Base-by-base conservation (phyloP, 192 early-diverging fungal species). In the Backusella psychrophila region DNA sequence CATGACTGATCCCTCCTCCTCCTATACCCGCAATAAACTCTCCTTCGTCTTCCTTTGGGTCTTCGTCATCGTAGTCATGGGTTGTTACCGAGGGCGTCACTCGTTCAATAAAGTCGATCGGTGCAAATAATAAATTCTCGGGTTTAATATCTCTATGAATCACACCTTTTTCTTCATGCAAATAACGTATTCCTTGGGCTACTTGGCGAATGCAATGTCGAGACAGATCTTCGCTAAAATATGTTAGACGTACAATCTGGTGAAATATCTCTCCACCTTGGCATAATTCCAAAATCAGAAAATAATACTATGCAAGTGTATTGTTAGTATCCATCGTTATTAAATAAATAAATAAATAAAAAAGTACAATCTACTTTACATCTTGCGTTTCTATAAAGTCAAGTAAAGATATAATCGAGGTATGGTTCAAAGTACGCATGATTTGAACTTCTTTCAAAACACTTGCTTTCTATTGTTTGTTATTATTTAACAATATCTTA, bases 61-160 rank as follows among this genome's bases (percentile, higher is more conserved):
- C 89, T 49, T 73, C 73, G 35, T 90, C 92, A 72, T 88, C 88
- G 92, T 92, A 29, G 5, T 81, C 75, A 63, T 63, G 21, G 42
- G 29, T n/a, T 26, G 29, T n/a, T 26, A 49, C 74, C 23, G 70
- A 66, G 5, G 42, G 23, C 1, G 29, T 7, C 15, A 8, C 39
- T 8, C 77, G 66, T 56, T 78, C 71, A 52, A 88, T 86, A 23
- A 93, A 85, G 0, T 91, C 87, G 36, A 93, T 93, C 19, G 91
- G 85, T 69, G 90, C 89, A 84, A 94, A 93, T 19, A 93, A 82
- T 59, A 97, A 86, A 82, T 98, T 98, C 77, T 98, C 96, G 26
- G 93, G 93, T 86, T 98, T 98, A 72, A 98, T 95, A 79, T 98
- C 96, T 44, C 96, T 87, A 79, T 96, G 94, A 39, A 94, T 88